Conservation (phyloP, 768 basidiomycete genomes). For the Mycena crocata region DNA sequence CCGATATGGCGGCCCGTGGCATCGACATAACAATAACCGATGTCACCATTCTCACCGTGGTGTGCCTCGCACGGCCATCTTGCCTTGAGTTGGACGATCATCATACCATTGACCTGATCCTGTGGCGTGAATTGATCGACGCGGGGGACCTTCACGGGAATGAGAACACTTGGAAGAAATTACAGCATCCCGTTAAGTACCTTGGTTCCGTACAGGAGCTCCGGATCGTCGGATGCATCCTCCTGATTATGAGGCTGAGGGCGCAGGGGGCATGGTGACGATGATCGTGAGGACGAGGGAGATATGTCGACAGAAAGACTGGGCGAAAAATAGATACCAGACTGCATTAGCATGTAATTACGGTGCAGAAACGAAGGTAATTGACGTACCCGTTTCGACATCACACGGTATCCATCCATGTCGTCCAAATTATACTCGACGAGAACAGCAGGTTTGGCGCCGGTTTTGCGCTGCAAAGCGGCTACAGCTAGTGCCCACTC, state of each 20-base stretch:
- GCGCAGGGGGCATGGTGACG: background rate
- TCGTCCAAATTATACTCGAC: constrained; percentile 38
- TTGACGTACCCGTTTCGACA: constrained; percentile 29
- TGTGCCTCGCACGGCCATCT: constrained; percentile 34
- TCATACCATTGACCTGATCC: constrained; percentile 22
- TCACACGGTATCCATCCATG: constrained; percentile 35
- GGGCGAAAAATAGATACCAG: background rate
- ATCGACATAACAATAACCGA: constrained; percentile 31
- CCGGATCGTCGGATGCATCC: constrained; percentile 28
- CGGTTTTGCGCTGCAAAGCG: constrained; percentile 21
- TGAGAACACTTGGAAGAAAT: background rate
- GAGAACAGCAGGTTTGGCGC: constrained; percentile 6
- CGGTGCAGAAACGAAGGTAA: background rate
- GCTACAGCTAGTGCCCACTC: background rate
- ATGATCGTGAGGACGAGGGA: background rate
- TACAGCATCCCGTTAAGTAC: background rate
- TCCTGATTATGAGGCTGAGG: background rate
- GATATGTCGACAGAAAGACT: background rate
- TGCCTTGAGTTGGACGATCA: constrained; percentile 30
- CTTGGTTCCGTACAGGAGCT: constrained; percentile 29
- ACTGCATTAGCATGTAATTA: background rate
- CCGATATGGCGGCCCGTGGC: background rate
- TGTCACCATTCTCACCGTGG: constrained; percentile 35
- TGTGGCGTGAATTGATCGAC: constrained; percentile 25
- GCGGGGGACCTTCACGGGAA: constrained; percentile 27